These are phyloP conservation scores for Spatholobus suberectus DNA, from an alignment of 306 rosid genomes.

Conservation along the genomic window DNA sequence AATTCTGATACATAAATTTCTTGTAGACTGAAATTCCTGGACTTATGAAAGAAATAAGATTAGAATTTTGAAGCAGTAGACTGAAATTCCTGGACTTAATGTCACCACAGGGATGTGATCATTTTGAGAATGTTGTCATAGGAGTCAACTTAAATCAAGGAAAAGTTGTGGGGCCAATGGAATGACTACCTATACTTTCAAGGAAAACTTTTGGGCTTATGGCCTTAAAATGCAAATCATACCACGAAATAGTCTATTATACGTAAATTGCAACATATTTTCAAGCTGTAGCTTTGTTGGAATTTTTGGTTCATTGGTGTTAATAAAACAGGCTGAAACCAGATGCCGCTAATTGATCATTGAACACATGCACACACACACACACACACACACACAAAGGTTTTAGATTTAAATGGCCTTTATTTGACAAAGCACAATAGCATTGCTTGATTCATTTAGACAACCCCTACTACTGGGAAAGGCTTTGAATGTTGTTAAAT, in stretches of 20 bases:
- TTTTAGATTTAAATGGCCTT: not conserved
- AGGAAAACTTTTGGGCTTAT: not conserved
- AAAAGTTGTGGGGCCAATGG: not conserved
- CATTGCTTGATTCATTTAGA: not conserved
- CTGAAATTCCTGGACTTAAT: not conserved
- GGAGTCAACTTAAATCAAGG: not conserved
- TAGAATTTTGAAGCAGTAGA: not conserved
- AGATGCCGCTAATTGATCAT: not conserved
- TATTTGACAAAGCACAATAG: not conserved
- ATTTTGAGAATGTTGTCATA: not conserved
- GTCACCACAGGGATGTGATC: not conserved
- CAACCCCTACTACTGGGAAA: not conserved
- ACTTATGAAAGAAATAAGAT: not conserved
- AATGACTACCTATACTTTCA: not conserved
- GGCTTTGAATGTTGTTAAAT: not conserved
- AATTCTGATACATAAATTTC: not conserved
- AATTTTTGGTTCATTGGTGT: conserved; percentile 6
- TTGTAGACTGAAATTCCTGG: not conserved
- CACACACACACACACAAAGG: not conserved
- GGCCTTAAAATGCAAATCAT: not conserved
- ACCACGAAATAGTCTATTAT: not conserved
- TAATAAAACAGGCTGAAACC: conserved; percentile 7
- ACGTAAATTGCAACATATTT: conserved; percentile 2
- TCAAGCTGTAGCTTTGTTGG: not conserved
- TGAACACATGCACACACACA: not conserved